phyloP scores from a whole-genome alignment of 2,329 filamentous ascomycete genomes.

The Xylariaceae sp. region DNA sequence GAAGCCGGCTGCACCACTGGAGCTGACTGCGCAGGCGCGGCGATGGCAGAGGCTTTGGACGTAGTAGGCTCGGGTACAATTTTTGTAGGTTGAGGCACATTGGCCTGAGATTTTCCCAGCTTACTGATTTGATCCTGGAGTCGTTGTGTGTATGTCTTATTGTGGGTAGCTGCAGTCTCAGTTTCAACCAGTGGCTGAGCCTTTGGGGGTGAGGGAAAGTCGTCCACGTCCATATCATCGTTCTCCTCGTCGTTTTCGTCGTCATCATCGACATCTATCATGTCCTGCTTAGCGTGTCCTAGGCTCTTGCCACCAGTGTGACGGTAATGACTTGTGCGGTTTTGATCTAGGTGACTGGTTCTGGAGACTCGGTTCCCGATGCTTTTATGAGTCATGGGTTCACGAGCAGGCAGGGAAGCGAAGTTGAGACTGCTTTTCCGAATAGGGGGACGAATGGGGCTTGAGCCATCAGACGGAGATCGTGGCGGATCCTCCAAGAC shows the following conservation, averaged over 20 bases:
- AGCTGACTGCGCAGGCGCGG: conserved; percentile 23
- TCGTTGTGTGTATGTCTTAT: conserved; percentile 88
- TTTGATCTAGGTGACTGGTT: conserved; percentile 72
- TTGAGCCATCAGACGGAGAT: conserved; percentile 67
- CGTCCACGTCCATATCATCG: conserved; percentile 44
- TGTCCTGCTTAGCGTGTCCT: conserved; percentile 44
- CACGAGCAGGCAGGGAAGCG: conserved; percentile 84
- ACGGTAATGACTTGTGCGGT: conserved; percentile 69
- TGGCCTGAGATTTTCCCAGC: conserved; percentile 56
- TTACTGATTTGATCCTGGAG: conserved; percentile 88
- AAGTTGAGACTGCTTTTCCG: conserved; percentile 96
- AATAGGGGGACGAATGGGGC: conserved; percentile 70
- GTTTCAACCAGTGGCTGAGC: conserved; percentile 45
- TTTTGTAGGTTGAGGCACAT: conserved; percentile 45
- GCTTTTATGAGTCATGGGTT: conserved; percentile 84
- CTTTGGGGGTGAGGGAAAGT: conserved; percentile 40
- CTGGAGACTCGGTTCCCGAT: conserved; percentile 69
- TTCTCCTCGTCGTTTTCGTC: conserved; percentile 40
- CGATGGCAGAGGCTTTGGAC: conserved; percentile 28
- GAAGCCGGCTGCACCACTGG: conserved; percentile 20
- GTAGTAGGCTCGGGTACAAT: conserved; percentile 38
- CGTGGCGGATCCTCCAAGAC: conserved; percentile 29
- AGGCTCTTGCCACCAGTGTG: conserved; percentile 72
- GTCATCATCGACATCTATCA: conserved; percentile 38
- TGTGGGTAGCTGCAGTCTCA: conserved; percentile 58